Percentiles rank a stretch among this genome's conserved stretches.
Evolutionary conservation across 305 asterid genomes (phyloP).

Genomic region (Fraxinus baroniana): DNA sequence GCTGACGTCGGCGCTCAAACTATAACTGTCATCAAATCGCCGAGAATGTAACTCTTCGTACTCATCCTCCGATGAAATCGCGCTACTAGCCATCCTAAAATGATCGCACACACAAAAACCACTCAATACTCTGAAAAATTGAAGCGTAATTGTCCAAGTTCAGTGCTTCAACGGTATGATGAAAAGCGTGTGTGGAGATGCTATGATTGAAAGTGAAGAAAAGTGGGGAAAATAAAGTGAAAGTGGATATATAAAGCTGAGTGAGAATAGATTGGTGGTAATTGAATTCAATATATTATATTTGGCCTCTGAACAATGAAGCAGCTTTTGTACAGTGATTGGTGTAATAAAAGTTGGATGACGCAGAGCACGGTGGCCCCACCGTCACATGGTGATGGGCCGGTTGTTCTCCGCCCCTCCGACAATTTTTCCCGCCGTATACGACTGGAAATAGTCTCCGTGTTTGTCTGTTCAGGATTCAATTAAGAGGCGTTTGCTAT

Average conservation of each 20-base stretch:
- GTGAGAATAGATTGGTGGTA: not conserved
- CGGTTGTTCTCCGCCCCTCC: constrained; percentile 12
- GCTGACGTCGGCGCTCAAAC: constrained; percentile 84
- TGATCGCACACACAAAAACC: not conserved
- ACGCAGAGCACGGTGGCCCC: constrained; percentile 35
- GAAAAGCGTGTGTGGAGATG: constrained; percentile 29
- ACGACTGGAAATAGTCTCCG: not conserved
- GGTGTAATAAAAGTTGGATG: constrained; percentile 21
- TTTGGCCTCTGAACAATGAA: constrained; percentile 1
- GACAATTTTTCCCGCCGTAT: not conserved
- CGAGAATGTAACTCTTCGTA: constrained; percentile 45
- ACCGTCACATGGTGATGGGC: constrained; percentile 46
- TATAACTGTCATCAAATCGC: constrained; percentile 62
- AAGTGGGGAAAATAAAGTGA: constrained; percentile 35
- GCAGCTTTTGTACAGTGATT: constrained; percentile 16
- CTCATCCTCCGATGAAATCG: constrained; percentile 46
- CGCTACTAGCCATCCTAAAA: constrained; percentile 33
- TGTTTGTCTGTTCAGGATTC: not conserved
- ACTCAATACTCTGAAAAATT: not conserved
- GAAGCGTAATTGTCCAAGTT: not conserved
- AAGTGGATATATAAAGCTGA: constrained; percentile 21
- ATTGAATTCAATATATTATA: constrained; percentile 11
- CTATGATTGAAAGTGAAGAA: constrained; percentile 34
- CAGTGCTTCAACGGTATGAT: constrained; percentile 34
- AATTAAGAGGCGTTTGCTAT: too few species aligned